A percentile compares a stretch with the other conserved stretches of the same genome.
Conservation (phyloP, 208 protist species). For the Wallacemonas rigidus region DNA sequence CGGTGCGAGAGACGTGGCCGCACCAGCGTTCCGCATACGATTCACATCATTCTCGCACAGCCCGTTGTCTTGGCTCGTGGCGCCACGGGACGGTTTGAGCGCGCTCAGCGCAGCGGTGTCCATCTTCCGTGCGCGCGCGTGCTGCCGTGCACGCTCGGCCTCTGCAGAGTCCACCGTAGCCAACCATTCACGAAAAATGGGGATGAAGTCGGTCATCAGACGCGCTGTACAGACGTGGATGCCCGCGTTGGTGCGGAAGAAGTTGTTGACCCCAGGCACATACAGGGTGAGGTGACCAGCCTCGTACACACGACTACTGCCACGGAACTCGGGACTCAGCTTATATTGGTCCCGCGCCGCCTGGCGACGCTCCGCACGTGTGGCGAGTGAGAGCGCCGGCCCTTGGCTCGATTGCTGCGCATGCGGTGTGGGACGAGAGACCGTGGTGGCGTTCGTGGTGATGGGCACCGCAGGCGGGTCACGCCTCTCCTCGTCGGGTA, state of each 20-base stretch:
- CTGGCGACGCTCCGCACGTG: no score
- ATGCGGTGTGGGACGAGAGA: no score
- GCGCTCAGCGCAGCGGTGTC: neutral
- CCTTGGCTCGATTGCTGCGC: no score
- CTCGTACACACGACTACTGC: slow-evolving; percentile 36
- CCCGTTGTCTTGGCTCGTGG: no score
- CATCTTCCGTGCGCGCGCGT: neutral
- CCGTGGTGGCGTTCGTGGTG: neutral
- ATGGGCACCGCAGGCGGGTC: neutral
- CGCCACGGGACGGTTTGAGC: neutral
- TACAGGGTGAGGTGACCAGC: slow-evolving; percentile 56
- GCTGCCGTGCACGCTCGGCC: neutral
- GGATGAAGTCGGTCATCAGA: slow-evolving; percentile 51
- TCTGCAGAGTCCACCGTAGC: slow-evolving; percentile 5
- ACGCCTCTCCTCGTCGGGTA: no score
- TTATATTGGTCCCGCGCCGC: neutral
- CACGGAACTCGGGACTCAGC: slow-evolving; percentile 24
- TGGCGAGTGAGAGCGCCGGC: no score
- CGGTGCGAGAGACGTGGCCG: neutral
- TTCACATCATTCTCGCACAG: no score
- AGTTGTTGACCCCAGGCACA: slow-evolving; percentile 48
- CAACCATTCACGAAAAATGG: slow-evolving; percentile 51
- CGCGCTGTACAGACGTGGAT: slow-evolving; percentile 43
- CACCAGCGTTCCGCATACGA: no score
- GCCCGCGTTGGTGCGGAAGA: slow-evolving; percentile 37